Evolutionary conservation across 139 green algal genomes (phyloP).

Genomic region (Gonium pectorale): DNA sequence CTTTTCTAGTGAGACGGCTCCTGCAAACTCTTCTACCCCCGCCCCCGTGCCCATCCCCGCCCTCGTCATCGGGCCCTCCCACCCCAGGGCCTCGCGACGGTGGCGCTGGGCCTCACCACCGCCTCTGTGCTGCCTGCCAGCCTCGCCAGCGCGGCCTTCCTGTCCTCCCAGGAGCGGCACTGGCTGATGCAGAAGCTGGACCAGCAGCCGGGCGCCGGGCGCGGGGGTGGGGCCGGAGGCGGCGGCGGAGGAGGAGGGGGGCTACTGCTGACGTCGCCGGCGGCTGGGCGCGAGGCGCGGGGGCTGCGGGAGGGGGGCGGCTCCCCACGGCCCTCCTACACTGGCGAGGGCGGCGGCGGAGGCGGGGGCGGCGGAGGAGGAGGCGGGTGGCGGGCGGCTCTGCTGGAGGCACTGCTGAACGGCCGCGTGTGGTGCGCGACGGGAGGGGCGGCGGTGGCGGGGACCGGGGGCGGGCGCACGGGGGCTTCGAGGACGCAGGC

Average conservation of each 20-base stretch:
- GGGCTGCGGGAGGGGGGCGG: not conserved
- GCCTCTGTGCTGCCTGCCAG: slow-evolving; percentile 26
- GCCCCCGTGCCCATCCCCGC: too few species aligned
- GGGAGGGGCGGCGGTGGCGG: too few species aligned
- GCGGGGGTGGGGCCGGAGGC: not conserved
- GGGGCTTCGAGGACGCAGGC: too few species aligned
- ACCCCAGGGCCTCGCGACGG: slow-evolving; percentile 56
- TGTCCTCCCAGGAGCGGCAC: slow-evolving; percentile 34
- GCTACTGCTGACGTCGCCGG: not conserved
- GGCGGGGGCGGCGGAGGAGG: not conserved
- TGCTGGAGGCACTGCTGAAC: slow-evolving; percentile 20
- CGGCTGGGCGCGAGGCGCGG: not conserved
- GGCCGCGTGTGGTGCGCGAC: slow-evolving; percentile 18
- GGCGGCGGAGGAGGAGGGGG: not conserved
- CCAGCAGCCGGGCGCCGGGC: not conserved
- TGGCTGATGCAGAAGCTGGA: slow-evolving; percentile 44
- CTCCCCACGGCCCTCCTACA: too few species aligned
- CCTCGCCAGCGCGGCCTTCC: slow-evolving; percentile 31
- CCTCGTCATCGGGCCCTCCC: not conserved
- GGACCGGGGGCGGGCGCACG: too few species aligned
- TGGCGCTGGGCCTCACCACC: slow-evolving; percentile 41
- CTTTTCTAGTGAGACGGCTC: too few species aligned
- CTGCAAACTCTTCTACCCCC: too few species aligned
- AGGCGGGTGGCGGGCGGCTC: not conserved
- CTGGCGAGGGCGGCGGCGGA: not conserved